Conservation (phyloP, 2,329 filamentous ascomycete genomes). For the Nemania sp. region DNA sequence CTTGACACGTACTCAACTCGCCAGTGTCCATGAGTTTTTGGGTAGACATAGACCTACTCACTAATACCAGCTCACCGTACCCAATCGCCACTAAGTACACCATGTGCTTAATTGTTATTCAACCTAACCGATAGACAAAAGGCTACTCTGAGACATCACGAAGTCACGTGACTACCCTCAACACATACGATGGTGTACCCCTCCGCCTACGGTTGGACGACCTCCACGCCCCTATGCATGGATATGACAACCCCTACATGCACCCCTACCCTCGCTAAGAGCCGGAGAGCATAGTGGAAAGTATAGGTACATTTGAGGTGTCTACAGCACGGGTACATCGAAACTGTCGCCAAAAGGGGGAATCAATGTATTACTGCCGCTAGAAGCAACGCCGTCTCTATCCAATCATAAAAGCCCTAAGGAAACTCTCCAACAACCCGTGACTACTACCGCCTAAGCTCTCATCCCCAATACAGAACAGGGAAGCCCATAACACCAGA, state of each 20-base stretch:
- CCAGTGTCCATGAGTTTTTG: conserved; percentile 12
- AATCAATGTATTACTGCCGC: conserved; percentile 48
- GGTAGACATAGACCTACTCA: conserved; percentile 9
- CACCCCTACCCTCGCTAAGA: conserved; percentile 32
- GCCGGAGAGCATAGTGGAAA: conserved; percentile 23
- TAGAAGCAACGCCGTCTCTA: conserved; percentile 40
- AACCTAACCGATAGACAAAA: conserved; percentile 20
- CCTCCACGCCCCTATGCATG: conserved; percentile 39
- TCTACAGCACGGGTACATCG: conserved; percentile 45
- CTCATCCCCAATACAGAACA: conserved; percentile 50
- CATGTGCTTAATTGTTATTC: conserved; percentile 29
- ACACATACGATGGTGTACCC: conserved; percentile 41
- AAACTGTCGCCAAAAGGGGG: conserved; percentile 41
- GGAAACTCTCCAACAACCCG: conserved; percentile 40
- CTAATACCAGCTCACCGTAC: conserved; percentile 17
- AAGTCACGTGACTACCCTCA: conserved; percentile 51
- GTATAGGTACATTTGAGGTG: conserved; percentile 40
- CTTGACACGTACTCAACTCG: conserved; percentile 1
- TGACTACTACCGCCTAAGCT: conserved; percentile 39
- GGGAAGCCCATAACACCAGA: conserved; percentile 53
- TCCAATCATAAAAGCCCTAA: conserved; percentile 43
- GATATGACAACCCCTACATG: conserved; percentile 39
- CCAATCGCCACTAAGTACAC: conserved; percentile 4
- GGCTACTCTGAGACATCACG: conserved; percentile 40
- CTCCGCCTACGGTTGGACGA: conserved; percentile 41